These are phyloP conservation scores for Evernia prunastri DNA, from an alignment of 495 filamentous ascomycete genomes.

Conservation along the genomic window DNA sequence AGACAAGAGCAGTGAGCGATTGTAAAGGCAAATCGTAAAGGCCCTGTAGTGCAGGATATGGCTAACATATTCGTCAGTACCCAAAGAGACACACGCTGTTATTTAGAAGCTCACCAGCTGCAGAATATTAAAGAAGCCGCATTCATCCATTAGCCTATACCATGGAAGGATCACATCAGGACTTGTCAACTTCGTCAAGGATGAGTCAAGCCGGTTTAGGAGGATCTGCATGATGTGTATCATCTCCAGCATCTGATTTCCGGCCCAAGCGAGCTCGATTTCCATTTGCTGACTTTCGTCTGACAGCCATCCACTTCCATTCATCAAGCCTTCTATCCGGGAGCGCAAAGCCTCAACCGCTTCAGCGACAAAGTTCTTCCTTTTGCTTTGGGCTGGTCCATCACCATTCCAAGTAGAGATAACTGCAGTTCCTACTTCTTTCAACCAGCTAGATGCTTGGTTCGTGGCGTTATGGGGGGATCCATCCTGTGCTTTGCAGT, in stretches of 20 bases:
- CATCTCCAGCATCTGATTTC: slow-evolving; percentile 57
- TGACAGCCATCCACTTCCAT: slow-evolving; percentile 47
- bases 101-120: slow-evolving; percentile 43
- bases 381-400: slow-evolving; percentile 7
- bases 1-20: slow-evolving; percentile 62
- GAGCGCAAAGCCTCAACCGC: slow-evolving; percentile 39
- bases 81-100: not conserved
- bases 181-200: slow-evolving; percentile 48
- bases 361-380: slow-evolving; percentile 20
- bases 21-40: slow-evolving; percentile 54
- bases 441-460: slow-evolving; percentile 24
- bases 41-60: slow-evolving; percentile 40
- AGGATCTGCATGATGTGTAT: slow-evolving; percentile 66
- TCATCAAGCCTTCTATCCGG: slow-evolving; percentile 41
- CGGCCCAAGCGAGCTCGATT: slow-evolving; percentile 56
- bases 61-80: slow-evolving; percentile 36
- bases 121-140: slow-evolving; percentile 56
- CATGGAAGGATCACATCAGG: slow-evolving; percentile 55
- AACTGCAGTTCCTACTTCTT: slow-evolving; percentile 25
- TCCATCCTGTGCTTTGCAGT: slow-evolving; percentile 5
- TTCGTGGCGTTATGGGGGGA: not conserved
- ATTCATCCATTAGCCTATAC: slow-evolving; percentile 62
- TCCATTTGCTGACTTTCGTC: slow-evolving; percentile 43
- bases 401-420: slow-evolving; percentile 21
- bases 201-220: slow-evolving; percentile 60